Evolutionary conservation across 2,329 filamentous ascomycete species (phyloP), one percentile per base, ranked within the genome.

Genomic region (Chrysoporthe austroafricana): DNA sequence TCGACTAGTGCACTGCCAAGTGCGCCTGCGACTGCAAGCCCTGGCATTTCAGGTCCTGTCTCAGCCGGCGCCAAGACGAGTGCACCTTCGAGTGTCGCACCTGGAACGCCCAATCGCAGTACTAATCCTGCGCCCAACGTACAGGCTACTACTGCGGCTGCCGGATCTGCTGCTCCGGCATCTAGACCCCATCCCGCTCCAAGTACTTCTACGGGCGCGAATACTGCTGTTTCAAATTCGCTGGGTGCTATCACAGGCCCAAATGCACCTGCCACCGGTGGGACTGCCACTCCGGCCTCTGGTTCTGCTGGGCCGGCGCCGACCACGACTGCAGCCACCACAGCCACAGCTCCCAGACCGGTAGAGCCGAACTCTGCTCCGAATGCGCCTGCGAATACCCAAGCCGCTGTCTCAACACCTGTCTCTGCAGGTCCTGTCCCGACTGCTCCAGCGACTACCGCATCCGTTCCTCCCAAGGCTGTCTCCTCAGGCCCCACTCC

Each of bases 391-490:
- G 64, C 21, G 21, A 32, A 4, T 1, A 44, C 46, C 14, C 26
- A 34, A 11, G 26, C 46, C 2, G 26, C 64, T 32, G 34, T 16
- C 4, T 39, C 13, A n/a, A 50, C 34, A 26, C 42, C 57, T 64
- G 48, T 36, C 7, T 36, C 50, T 34, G 32, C 65, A 14, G 68
- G 43, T 7, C 18, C 64, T 48, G 32, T 21, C 6, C 32, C 57
- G 26, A 18, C 46, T 54, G n/a, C 32, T 39, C 4, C 64, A 42
- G 26, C 57, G 5, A n/a, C 46, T 11, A 34, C 64, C 16, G 56
- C 32, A 32, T 0, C 48, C 4, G 6, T n/a, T 14, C 8, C 50
- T 21, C 11, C 48, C 2, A 63, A 14, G 11, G 32, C 50, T 46
- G 62, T 11, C 21, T 36, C 62, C 26, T 11, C 36, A 14, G 16